Evolutionary conservation across 805 yeast genomes (phyloP), one percentile per base, ranked within the genome.

Genomic region (Martiniozyma abietophila): DNA sequence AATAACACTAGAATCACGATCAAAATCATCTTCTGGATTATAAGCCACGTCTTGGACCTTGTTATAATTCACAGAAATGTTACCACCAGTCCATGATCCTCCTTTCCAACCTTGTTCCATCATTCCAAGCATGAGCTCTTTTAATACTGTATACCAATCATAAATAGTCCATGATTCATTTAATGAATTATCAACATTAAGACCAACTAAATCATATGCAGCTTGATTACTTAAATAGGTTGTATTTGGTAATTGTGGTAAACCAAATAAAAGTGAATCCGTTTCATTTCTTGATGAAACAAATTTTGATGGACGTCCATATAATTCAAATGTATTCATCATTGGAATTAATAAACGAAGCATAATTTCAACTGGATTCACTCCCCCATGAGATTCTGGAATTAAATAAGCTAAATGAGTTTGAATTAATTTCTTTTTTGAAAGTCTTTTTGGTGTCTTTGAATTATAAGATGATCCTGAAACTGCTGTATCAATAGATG

Each of bases 321-420:
- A 81, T 30, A 81, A 53, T 48, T 67, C 70, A 57, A 80, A 81
- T 4, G 79, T 64, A 51, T 81, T 83, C 61, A 77, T 69, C 14
- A 80, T 62, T 30, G 85, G 89, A 21, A 81, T 65, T 41, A 78
- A 61, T 47, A 74, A 66, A 40, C 94, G 61, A 28, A 81, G 70
- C 74, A 80, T 74, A 11, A 81, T 81, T 50, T 81, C 92, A 31
- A 74, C 68, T 12, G 77, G 76, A 29, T 71, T 66, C 19, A 81
- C 89, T 26, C 83, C 81, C 4, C 78, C 76, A 54, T 81, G 94
- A 18, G 71, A 51, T 35, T 70, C 74, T 4, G 94, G 92, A 65
- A 81, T 74, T 15, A 59, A 18, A 29, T 58, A 57, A 35, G 54
- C 40, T 18, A 59, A 42, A 28, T 51, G 50, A 2, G 61, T 53